phyloP scores from a whole-genome alignment of 1,139 yeast species.

The Geotrichum fermentans region DNA sequence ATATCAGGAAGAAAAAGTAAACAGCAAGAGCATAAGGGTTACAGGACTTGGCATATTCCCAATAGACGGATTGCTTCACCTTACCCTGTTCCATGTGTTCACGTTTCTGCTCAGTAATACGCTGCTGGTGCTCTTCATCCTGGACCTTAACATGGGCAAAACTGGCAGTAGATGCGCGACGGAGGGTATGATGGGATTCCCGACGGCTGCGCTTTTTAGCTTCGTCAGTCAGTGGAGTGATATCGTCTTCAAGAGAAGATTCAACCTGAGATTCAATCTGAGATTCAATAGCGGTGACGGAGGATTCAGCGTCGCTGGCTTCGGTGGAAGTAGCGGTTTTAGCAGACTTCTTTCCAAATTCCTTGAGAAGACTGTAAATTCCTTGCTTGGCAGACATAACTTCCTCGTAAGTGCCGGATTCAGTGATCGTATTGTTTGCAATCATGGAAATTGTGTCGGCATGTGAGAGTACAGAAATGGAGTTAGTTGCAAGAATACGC shows the following conservation, averaged over 20 bases:
- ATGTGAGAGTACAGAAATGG: conserved; percentile 64
- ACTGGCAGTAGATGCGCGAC: conserved; percentile 72
- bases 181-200: conserved; percentile 44
- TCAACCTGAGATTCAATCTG: conserved; percentile 11
- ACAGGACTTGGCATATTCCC: conserved; percentile 78
- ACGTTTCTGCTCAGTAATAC: conserved; percentile 29
- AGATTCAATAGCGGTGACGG: background rate
- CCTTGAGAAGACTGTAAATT: conserved; percentile 32
- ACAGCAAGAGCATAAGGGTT: conserved; percentile 44
- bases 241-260: conserved; percentile 5
- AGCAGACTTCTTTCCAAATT: conserved; percentile 33
- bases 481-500: conserved; percentile 72
- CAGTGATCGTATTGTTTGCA: conserved; percentile 53
- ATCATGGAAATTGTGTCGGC: conserved; percentile 61
- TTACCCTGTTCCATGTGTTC: conserved; percentile 84
- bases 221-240: conserved; percentile 1
- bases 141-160: conserved; percentile 48
- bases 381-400: conserved; percentile 28
- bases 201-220: conserved; percentile 28
- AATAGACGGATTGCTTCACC: conserved; percentile 79
- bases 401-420: conserved; percentile 30
- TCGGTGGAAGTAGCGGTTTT: conserved; percentile 4
- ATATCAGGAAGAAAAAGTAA: conserved; percentile 46
- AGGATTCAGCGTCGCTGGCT: background rate
- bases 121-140: conserved; percentile 32